Base-by-base conservation (phyloP, 768 basidiomycete species). In the Boletus tomentosulus region DNA sequence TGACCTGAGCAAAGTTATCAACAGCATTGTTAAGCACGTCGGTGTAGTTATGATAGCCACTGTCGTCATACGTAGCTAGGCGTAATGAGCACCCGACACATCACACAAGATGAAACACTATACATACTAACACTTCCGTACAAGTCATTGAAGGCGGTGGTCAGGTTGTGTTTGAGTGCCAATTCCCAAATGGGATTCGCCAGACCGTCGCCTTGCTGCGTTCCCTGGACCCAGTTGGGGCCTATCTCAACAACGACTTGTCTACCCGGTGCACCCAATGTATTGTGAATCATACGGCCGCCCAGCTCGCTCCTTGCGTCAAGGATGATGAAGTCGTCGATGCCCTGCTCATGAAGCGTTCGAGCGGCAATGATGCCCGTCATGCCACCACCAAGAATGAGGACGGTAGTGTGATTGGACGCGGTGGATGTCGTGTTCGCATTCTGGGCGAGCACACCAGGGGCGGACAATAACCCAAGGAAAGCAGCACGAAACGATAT, bases 341-440 rank as follows among this genome's bases (percentile, higher is more conserved):
- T 75, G 5, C 81, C 81, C 24, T 75, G 68, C 45, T 76, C 66
- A 44, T 83, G 75, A 8, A 86, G 71, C 0, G 83, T 79, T 28
- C 79, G 77, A 13, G 86, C 85, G 10, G 85, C 84, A 35, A 83
- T 82, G 19, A 86, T 70, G 11, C 85, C 86, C 4, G 86, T 70
- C 37, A 86, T 77, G 9, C 86, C 85, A 31, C 83, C 85, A 5
- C 86, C 86, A 25, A 86, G 74, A 48, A 87, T 81, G 38, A 87
- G 75, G 13, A 85, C 77, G 8, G 63, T 72, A 7, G 64, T 62
- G 35, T 62, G 53, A 25, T 55, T 44, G 30, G 51, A 34, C 13
- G 44, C n/a, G 19, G 19, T 19, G 19, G 19, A 19, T 1, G 19
- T 19, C 16, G 47, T 33, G 39, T 47, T 53, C n/a, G 48, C 50